Percentiles rank a stretch among this genome's conserved stretches.
These are phyloP conservation scores for Sporobolus alterniflorus DNA, from an alignment of 202 grass and related monocot genomes.

Conservation along the genomic window DNA sequence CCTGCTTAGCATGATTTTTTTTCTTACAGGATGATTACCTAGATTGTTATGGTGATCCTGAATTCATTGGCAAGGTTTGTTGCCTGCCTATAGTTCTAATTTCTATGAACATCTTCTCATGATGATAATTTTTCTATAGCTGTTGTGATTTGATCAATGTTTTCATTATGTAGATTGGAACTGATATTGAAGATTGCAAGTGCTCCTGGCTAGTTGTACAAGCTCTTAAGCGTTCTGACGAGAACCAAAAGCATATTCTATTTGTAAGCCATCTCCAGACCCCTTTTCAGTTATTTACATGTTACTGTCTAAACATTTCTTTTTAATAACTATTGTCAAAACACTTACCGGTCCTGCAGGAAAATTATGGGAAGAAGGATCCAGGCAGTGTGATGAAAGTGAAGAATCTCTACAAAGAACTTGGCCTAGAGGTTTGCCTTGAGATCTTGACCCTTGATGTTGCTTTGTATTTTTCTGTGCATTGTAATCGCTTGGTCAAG, in stretches of 20 bases:
- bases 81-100: not conserved
- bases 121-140: not conserved
- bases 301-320: not conserved
- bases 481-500: not conserved
- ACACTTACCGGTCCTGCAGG: slow-evolving; percentile 47
- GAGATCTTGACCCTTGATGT: slow-evolving; percentile 8
- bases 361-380: slow-evolving; percentile 98
- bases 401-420: slow-evolving; percentile 86
- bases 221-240: slow-evolving; percentile 74
- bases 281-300: slow-evolving; percentile 9
- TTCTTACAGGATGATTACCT: slow-evolving; percentile 86
- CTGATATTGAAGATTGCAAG: slow-evolving; percentile 98
- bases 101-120: not conserved
- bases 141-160: slow-evolving; percentile 26
- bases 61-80: slow-evolving; percentile 94
- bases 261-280: slow-evolving; percentile 52
- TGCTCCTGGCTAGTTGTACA: slow-evolving; percentile 98
- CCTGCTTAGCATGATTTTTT: slow-evolving; percentile 32
- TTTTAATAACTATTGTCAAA: not conserved
- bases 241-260: slow-evolving; percentile 66
- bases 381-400: slow-evolving; percentile 81
- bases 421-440: slow-evolving; percentile 82
- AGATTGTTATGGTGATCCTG: slow-evolving; percentile 91
- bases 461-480: slow-evolving; percentile 23
- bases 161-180: slow-evolving; percentile 73